phyloP scores from a whole-genome alignment of 1,139 yeast species.

The Kurtzmaniella quercitrusa region DNA sequence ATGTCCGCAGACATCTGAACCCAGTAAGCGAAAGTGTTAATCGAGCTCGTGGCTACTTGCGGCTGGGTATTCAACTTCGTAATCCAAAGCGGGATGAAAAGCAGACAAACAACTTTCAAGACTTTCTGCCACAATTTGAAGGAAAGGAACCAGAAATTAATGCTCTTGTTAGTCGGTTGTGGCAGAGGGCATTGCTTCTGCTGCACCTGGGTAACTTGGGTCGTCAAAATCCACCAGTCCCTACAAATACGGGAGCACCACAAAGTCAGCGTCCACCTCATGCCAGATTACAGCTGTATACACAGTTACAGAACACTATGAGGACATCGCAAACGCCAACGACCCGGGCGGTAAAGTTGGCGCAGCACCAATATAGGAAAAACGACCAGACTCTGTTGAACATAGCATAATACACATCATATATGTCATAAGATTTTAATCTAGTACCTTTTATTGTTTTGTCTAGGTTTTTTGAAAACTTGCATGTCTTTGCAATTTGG shows the following conservation, averaged over 20 bases:
- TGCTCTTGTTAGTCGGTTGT: conserved; percentile 25
- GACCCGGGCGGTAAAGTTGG: conserved; percentile 37
- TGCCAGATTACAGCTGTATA: conserved; percentile 25
- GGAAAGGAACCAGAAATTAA: conserved; percentile 31
- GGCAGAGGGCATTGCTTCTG: conserved; percentile 40
- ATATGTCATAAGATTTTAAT: background rate
- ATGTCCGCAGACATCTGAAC: conserved; percentile 62
- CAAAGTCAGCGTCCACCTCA: conserved; percentile 17
- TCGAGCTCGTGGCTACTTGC: conserved; percentile 29
- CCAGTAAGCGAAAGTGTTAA: conserved; percentile 64
- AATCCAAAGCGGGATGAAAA: conserved; percentile 7
- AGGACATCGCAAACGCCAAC: conserved; percentile 29
- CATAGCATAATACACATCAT: conserved; percentile 5
- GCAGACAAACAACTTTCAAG: conserved; percentile 31
- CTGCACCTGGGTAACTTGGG: conserved; percentile 1
- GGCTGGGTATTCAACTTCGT: background rate
- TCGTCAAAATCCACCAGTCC: background rate
- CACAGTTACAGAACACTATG: conserved; percentile 15
- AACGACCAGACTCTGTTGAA: conserved; percentile 9
- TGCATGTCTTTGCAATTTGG: no score
- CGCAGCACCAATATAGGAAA: conserved; percentile 12
- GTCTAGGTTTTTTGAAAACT: no score
- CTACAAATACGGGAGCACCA: background rate
- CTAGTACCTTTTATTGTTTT: background rate
- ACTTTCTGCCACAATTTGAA: conserved; percentile 29